A percentile compares a stretch with the other conserved stretches of the same genome.
Conservation (phyloP, 1,139 yeast genomes). For the Suhomyces bribrorum region DNA sequence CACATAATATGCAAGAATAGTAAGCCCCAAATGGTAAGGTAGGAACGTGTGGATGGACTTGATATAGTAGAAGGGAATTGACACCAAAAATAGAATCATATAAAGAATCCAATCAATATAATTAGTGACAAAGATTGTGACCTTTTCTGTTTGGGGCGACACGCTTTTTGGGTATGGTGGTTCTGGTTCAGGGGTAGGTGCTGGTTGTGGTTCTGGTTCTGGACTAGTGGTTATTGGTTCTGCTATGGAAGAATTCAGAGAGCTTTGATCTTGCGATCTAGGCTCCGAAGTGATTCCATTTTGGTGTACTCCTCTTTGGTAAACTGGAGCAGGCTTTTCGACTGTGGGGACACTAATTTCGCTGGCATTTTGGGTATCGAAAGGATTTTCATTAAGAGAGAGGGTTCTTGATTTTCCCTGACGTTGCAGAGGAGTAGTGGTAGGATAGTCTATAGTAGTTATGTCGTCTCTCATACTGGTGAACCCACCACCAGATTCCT, state of each 20-base stretch:
- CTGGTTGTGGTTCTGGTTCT: background rate
- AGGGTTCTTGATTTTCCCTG: slow-evolving; percentile 15
- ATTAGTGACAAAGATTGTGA: slow-evolving; percentile 42
- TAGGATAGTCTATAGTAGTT: slow-evolving; percentile 35
- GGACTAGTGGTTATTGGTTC: background rate
- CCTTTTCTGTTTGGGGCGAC: slow-evolving; percentile 17
- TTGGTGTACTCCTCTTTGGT: slow-evolving; percentile 13
- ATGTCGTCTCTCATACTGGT: slow-evolving; percentile 39
- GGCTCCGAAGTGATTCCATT: background rate
- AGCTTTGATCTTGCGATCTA: background rate
- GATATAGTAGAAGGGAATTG: slow-evolving; percentile 56
- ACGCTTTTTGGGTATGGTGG: background rate
- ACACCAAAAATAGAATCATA: slow-evolving; percentile 45
- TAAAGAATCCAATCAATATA: slow-evolving; percentile 62
- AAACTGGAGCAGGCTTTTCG: slow-evolving; percentile 23
- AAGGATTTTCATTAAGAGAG: slow-evolving; percentile 11
- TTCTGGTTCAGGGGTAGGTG: background rate
- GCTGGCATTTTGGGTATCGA: slow-evolving; percentile 5
- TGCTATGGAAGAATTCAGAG: background rate
- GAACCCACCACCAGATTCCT: slow-evolving; percentile 15
- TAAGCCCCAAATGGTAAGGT: slow-evolving; percentile 62
- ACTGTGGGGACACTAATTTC: slow-evolving; percentile 8
- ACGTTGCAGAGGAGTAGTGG: slow-evolving; percentile 15
- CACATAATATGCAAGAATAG: slow-evolving; percentile 54
- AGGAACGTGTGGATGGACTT: slow-evolving; percentile 51